These are phyloP conservation scores for Penicillium capsulatum DNA, from an alignment of 2,329 filamentous ascomycete species.

Conservation along the genomic window DNA sequence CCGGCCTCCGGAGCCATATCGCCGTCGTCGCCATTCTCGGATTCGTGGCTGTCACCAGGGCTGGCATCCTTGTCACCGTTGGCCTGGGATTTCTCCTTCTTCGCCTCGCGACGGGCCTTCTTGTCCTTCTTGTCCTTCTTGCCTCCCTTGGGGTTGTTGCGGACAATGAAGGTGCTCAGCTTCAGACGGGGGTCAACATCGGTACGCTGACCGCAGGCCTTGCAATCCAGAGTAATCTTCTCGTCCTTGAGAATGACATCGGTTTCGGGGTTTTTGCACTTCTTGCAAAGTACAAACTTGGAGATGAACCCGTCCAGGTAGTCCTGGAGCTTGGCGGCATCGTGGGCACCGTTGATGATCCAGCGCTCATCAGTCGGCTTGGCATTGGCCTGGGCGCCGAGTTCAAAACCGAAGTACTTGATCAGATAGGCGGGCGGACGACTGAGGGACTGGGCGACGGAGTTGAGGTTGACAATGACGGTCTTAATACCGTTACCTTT, in stretches of 20 bases:
- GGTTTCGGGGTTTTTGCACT: conserved; percentile 99
- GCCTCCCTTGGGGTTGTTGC: conserved; percentile 80
- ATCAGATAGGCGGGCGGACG: conserved; percentile 93
- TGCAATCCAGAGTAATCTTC: conserved; percentile 91
- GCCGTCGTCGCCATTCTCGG: conserved; percentile 59
- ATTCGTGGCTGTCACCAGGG: conserved; percentile 63
- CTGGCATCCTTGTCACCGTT: conserved; percentile 58
- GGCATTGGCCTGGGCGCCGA: conserved; percentile 97
- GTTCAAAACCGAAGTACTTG: conserved; percentile 99
- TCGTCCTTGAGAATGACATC: conserved; percentile 93
- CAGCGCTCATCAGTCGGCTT: conserved; percentile 96
- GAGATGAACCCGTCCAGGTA: conserved; percentile 97
- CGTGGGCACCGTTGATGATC: conserved; percentile 99
- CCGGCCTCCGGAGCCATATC: conserved; percentile 65
- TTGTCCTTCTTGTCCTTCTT: conserved; percentile 98
- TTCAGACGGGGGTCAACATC: conserved; percentile 91
- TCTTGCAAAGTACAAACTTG: conserved; percentile 98
- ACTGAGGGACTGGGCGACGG: conserved; percentile 84
- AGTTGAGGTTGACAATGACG: conserved; percentile 94
- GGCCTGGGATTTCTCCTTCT: conserved; percentile 65
- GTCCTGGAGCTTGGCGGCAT: conserved; percentile 91
- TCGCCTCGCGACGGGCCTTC: conserved; percentile 73
- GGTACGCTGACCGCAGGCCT: conserved; percentile 91
- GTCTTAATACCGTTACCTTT: conserved; percentile 99
- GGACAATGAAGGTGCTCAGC: conserved; percentile 94